Conservation (phyloP, 2,329 filamentous ascomycete genomes). For the Clonostachys byssicola region DNA sequence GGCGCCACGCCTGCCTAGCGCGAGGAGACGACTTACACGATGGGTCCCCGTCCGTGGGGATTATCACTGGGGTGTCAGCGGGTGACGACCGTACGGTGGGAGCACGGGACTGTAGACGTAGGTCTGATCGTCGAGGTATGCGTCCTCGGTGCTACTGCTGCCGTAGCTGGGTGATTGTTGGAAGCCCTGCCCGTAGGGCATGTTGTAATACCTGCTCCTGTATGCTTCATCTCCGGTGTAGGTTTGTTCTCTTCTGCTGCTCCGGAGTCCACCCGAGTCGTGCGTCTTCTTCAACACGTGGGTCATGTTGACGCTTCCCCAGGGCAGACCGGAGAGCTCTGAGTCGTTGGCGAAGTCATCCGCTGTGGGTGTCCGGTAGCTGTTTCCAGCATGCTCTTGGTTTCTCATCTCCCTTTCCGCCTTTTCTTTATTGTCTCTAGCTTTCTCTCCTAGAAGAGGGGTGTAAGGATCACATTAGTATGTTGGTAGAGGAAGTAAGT, state of each 20-base stretch:
- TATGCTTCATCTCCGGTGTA: conserved; percentile 26
- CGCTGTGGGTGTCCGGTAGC: conserved; percentile 58
- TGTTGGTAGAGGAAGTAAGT: neutral
- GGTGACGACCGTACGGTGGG: neutral
- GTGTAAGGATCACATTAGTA: neutral
- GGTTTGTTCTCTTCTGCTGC: conserved; percentile 28
- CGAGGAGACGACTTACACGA: no score
- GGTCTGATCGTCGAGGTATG: conserved; percentile 1
- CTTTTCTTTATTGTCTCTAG: conserved; percentile 62
- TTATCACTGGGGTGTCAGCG: no score
- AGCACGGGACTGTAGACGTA: conserved; percentile 1
- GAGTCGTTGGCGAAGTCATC: conserved; percentile 46
- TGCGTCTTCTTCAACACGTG: conserved; percentile 47
- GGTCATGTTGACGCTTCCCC: conserved; percentile 64
- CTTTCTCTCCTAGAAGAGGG: conserved; percentile 59
- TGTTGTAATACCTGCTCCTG: conserved; percentile 16
- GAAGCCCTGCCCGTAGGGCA: conserved; percentile 1
- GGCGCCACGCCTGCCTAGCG: no score
- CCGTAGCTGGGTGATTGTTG: conserved; percentile 2
- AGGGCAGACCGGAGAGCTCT: conserved; percentile 62
- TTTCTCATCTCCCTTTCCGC: conserved; percentile 61
- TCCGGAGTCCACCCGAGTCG: conserved; percentile 38
- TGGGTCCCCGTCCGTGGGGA: no score
- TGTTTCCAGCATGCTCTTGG: conserved; percentile 56
- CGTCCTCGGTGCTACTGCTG: conserved; percentile 2